Evolutionary conservation across 345 rosid species (phyloP).

Genomic region (Eucalyptus leucophloia): DNA sequence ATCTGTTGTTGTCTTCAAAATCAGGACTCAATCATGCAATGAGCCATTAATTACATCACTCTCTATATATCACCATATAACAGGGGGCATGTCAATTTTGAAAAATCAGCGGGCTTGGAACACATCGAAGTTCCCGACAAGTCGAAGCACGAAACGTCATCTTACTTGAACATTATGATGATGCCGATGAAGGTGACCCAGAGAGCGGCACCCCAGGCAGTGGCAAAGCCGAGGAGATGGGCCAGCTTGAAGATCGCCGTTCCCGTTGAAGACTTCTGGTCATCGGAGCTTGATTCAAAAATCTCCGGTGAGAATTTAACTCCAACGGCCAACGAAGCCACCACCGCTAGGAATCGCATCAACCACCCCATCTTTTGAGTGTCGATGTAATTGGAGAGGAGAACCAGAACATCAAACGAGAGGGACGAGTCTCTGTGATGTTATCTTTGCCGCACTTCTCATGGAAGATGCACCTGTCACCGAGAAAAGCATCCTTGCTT

Average conservation of each 20-base stretch:
- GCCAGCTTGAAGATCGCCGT: constrained; percentile 27
- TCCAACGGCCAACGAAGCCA: too few species aligned
- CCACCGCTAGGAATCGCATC: too few species aligned
- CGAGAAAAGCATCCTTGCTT: not conserved
- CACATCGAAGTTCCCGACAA: not conserved
- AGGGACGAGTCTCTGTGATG: too few species aligned
- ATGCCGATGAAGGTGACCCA: constrained; percentile 99
- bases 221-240: constrained; percentile 83
- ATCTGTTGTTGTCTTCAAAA: not conserved
- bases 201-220: constrained; percentile 92
- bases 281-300: too few species aligned
- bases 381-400: too few species aligned
- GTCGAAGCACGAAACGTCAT: not conserved
- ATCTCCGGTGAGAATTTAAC: too few species aligned
- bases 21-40: not conserved
- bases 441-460: not conserved
- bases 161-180: constrained; percentile 93
- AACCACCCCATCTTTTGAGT: too few species aligned
- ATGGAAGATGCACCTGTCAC: not conserved
- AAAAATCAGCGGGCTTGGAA: not conserved
- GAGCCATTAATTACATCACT: not conserved
- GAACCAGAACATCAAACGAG: too few species aligned
- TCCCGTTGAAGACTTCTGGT: too few species aligned
- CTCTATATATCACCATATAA: not conserved
- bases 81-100: not conserved